A percentile compares a stretch with the other conserved stretches of the same genome.
Conservation (phyloP, 192 early-diverging fungal species). For the Backusella luteola region DNA sequence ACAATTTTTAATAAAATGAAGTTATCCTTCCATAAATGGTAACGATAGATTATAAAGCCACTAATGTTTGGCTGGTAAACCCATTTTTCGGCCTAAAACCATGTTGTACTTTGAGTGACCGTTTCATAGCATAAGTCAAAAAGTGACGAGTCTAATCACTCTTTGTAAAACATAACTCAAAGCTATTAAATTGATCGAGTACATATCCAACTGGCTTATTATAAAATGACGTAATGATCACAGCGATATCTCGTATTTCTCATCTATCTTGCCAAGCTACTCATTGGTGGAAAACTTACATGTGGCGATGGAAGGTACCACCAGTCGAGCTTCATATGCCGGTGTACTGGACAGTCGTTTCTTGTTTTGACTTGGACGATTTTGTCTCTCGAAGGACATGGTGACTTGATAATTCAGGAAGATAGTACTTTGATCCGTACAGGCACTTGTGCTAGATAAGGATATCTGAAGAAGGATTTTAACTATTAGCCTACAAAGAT, state of each 20-base stretch:
- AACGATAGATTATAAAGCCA: neutral
- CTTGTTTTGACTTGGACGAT: no score
- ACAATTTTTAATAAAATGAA: neutral
- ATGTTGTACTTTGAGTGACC: neutral
- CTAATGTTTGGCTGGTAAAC: neutral
- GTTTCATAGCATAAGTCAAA: neutral
- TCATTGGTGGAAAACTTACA: no score
- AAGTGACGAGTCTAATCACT: neutral
- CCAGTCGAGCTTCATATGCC: no score
- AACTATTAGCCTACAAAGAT: no score
- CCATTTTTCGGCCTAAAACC: neutral
- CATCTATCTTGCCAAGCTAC: no score
- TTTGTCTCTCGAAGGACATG: no score
- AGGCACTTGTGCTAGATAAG: no score
- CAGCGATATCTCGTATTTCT: neutral
- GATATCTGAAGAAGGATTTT: no score
- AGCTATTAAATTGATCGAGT: neutral
- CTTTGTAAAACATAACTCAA: neutral
- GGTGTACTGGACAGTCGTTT: no score
- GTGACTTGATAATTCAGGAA: no score
- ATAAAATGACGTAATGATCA: neutral
- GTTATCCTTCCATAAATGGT: neutral
- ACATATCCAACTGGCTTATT: neutral
- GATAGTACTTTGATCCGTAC: no score
- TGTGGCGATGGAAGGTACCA: no score